These are phyloP conservation scores for Vararia minispora DNA, from an alignment of 768 basidiomycete species.

Conservation along the genomic window DNA sequence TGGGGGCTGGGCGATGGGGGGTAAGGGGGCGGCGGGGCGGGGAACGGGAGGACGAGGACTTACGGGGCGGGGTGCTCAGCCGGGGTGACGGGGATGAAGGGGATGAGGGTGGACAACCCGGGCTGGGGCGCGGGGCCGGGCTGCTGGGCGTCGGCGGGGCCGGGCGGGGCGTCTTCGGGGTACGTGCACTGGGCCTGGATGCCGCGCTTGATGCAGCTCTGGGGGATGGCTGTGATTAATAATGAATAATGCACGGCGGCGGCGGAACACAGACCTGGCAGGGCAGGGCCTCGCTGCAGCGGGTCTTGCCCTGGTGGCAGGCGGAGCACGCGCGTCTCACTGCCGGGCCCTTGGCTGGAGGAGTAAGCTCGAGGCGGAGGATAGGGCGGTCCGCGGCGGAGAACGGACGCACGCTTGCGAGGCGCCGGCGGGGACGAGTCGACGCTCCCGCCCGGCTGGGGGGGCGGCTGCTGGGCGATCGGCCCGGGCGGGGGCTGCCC, in stretches of 20 bases:
- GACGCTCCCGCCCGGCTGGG: conserved; percentile 16
- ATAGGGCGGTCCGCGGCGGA: conserved; percentile 1
- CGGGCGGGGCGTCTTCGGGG: too few species aligned
- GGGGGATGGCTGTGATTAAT: conserved; percentile 4
- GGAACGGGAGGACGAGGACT: conserved; percentile 25
- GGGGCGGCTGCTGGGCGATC: conserved; percentile 26
- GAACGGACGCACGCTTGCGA: conserved; percentile 52
- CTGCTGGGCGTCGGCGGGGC: conserved; percentile 40
- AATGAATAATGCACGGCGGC: conserved; percentile 2
- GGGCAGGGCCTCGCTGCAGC: conserved; percentile 73
- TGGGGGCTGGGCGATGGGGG: conserved; percentile 26
- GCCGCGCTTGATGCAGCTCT: conserved; percentile 80
- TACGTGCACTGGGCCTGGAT: conserved; percentile 61
- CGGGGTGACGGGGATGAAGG: conserved; percentile 11
- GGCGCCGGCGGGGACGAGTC: conserved; percentile 19
- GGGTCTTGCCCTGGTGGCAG: conserved; percentile 75
- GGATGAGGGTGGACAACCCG: conserved; percentile 14
- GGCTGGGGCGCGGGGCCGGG: conserved; percentile 12
- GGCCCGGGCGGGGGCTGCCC: too few species aligned
- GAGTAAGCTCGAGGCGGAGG: conserved; percentile 12
- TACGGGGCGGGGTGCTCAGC: conserved; percentile 16
- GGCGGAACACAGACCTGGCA: conserved; percentile 47
- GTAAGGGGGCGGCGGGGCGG: conserved; percentile 28
- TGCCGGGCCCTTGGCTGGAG: conserved; percentile 66
- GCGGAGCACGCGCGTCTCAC: conserved; percentile 73